Conservation (phyloP, 2,329 filamentous ascomycete species). For the Beauveria sp. region DNA sequence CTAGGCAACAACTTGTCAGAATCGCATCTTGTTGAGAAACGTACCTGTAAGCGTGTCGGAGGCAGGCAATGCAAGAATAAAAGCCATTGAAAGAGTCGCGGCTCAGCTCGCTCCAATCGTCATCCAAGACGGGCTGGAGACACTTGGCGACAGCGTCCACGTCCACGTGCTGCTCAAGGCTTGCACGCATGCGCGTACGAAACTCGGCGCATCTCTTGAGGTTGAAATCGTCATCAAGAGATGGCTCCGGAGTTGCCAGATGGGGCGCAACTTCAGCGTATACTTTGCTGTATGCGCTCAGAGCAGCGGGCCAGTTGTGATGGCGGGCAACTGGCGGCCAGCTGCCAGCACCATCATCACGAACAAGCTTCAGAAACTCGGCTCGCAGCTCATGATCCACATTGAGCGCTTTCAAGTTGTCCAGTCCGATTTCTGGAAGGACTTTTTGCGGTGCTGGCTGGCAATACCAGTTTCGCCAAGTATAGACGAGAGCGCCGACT, state of each 20-base stretch:
- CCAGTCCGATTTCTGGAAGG: not conserved
- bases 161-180: not conserved
- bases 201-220: not conserved
- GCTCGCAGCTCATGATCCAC: not conserved
- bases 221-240: not conserved
- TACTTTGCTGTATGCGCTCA: not conserved
- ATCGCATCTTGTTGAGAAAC: too few relatives aligned
- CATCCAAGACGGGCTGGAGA: not conserved
- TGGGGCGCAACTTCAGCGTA: not conserved
- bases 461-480: not conserved
- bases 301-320: not conserved
- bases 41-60: not conserved
- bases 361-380: not conserved
- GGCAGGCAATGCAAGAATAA: not conserved
- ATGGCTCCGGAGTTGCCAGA: not conserved
- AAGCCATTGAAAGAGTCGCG: constrained; percentile 5
- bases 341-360: not conserved
- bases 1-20: too few relatives aligned
- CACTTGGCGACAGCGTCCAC: not conserved
- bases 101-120: not conserved
- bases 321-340: not conserved
- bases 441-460: not conserved
- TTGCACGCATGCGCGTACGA: not conserved
- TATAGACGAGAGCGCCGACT: not conserved
- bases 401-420: not conserved